A percentile compares a stretch with the other conserved stretches of the same genome.
phyloP scores from a whole-genome alignment of 106 monocot species.

The Allium fistulosum region DNA sequence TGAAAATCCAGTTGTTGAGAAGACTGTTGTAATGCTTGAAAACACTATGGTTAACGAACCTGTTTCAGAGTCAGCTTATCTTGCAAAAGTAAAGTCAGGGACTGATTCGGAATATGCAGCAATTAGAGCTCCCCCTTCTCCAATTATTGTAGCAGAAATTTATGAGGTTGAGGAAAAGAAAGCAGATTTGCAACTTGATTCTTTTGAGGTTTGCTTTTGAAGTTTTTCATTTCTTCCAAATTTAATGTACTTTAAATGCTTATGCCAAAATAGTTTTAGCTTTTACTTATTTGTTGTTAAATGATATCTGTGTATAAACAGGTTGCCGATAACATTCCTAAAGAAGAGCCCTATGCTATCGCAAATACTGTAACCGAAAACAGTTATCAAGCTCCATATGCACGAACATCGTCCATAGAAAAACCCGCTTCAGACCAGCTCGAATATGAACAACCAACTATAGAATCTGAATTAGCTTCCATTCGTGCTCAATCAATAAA shows the following conservation, averaged over 20 bases:
- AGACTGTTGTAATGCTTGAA: conserved; percentile 79
- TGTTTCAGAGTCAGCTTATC: conserved; percentile 7
- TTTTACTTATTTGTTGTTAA: too few species aligned
- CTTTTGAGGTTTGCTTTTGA: too few species aligned
- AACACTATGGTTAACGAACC: conserved; percentile 26
- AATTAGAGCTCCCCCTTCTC: conserved; percentile 38
- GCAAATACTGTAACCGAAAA: conserved; percentile 17
- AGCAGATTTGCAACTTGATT: too few species aligned
- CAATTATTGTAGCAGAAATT: conserved; percentile 21
- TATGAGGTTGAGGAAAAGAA: neutral
- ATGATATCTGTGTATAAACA: conserved; percentile 12
- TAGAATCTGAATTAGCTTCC: conserved; percentile 12
- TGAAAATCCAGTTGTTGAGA: conserved; percentile 72
- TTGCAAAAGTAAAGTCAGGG: conserved; percentile 20
- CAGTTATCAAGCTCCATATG: conserved; percentile 55
- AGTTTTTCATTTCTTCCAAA: too few species aligned
- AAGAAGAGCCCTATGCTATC: conserved; percentile 18
- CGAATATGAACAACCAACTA: conserved; percentile 8
- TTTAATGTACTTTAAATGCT: too few species aligned
- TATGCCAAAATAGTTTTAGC: too few species aligned
- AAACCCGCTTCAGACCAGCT: conserved; percentile 17
- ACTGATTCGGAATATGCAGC: conserved; percentile 29
- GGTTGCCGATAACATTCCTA: conserved; percentile 23
- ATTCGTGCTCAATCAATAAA: conserved; percentile 17
- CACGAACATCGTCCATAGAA: conserved; percentile 51